Percentiles rank a stretch among this genome's conserved stretches.
Conservation (phyloP, 139 green algal genomes). For the Chlamydomonas sphaeroides region DNA sequence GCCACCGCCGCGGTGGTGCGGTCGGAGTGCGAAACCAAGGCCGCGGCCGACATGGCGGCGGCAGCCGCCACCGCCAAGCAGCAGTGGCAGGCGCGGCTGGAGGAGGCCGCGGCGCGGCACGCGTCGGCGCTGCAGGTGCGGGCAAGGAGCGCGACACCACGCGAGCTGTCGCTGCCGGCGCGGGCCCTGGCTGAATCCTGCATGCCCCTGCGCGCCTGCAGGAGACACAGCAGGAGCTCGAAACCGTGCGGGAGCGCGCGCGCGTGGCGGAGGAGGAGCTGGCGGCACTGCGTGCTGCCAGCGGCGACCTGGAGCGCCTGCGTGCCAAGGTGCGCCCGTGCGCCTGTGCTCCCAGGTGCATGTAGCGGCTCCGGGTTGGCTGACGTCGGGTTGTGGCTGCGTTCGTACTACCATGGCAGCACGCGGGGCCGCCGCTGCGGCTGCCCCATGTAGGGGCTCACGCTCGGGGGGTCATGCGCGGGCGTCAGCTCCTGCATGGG, state of each 20-base stretch:
- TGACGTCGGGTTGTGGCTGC: too few species aligned
- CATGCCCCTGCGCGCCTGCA: not conserved
- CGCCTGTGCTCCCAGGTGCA: not conserved
- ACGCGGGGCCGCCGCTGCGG: too few species aligned
- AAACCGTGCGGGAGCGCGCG: conserved; percentile 16
- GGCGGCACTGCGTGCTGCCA: not conserved
- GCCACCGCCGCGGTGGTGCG: conserved; percentile 2
- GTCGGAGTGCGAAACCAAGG: conserved; percentile 11
- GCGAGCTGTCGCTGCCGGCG: too few species aligned
- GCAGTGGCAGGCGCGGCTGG: conserved; percentile 27
- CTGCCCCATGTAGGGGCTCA: too few species aligned
- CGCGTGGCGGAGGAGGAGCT: conserved; percentile 19
- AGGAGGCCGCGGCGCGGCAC: conserved; percentile 13
- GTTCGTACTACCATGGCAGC: too few species aligned
- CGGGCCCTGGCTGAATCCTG: not conserved
- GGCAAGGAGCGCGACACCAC: too few species aligned
- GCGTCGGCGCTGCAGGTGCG: conserved; percentile 1
- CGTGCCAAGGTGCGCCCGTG: conserved; percentile 1
- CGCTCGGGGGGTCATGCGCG: too few species aligned
- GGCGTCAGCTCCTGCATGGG: too few species aligned
- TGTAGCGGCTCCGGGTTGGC: too few species aligned
- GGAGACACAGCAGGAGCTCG: not conserved
- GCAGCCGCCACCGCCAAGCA: not conserved
- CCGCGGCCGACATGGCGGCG: not conserved
- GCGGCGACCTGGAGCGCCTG: conserved; percentile 25